Conservation (phyloP, 495 filamentous ascomycete species). For the Tetracladium marchalianum region DNA sequence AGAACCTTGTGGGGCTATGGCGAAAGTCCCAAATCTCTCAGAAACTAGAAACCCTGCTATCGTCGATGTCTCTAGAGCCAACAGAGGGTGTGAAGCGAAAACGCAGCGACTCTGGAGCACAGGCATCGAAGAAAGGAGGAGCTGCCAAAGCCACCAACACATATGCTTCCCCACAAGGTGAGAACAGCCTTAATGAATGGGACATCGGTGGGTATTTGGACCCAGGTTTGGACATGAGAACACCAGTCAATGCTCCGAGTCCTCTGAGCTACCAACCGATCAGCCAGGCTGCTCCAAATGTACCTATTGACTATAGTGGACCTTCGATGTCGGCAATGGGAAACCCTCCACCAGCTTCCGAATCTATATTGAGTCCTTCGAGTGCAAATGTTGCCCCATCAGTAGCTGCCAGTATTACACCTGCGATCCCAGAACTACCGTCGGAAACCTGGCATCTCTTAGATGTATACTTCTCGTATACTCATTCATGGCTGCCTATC, state of each 20-base stretch:
- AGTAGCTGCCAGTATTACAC: constrained; percentile 6
- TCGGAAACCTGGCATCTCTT: constrained; percentile 53
- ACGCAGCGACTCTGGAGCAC: constrained; percentile 23
- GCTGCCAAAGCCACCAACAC: too few relatives aligned
- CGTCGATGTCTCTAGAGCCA: constrained; percentile 24
- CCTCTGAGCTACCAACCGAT: too few relatives aligned
- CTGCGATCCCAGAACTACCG: constrained; percentile 28
- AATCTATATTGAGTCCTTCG: constrained; percentile 24
- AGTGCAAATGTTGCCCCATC: constrained; percentile 24
- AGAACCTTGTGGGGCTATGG: constrained; percentile 48
- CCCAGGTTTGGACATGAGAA: too few relatives aligned
- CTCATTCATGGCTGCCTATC: constrained; percentile 65
- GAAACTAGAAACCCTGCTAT: constrained; percentile 45
- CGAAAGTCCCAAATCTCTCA: constrained; percentile 42
- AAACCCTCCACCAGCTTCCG: background rate
- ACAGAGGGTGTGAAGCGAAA: constrained; percentile 18
- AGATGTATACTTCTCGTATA: constrained; percentile 64
- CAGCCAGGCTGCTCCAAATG: too few relatives aligned
- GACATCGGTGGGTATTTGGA: too few relatives aligned
- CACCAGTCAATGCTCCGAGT: too few relatives aligned
- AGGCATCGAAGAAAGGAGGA: constrained; percentile 23
- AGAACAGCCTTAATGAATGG: too few relatives aligned
- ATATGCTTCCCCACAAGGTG: too few relatives aligned
- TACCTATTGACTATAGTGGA: too few relatives aligned
- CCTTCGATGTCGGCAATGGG: too few relatives aligned